phyloP scores from a whole-genome alignment of 2,329 filamentous ascomycete species.

The Arthrobotrys conoides region DNA sequence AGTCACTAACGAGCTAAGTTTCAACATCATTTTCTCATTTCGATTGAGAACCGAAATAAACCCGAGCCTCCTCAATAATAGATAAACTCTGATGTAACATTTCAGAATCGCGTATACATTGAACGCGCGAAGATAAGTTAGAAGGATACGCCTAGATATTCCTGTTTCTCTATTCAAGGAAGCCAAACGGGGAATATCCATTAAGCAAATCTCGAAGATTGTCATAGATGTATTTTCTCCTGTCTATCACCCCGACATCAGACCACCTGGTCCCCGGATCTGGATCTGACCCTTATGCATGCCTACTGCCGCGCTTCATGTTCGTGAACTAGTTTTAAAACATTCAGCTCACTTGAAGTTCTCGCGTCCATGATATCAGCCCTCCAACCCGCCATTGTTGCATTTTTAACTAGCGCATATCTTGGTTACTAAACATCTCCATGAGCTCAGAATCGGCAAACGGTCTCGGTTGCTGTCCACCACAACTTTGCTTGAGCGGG shows the following conservation, averaged over 20 bases:
- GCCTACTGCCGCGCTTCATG: neutral
- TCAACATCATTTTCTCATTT: neutral
- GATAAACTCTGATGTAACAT: constrained; percentile 17
- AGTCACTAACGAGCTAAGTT: too few relatives aligned
- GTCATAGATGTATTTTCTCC: neutral
- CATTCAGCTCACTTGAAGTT: neutral
- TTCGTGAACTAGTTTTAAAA: neutral
- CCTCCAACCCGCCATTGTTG: neutral
- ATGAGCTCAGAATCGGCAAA: constrained; percentile 18
- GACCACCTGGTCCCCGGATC: constrained; percentile 5
- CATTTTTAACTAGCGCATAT: constrained; percentile 20
- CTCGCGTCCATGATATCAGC: neutral
- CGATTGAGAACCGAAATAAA: neutral
- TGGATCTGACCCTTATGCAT: neutral
- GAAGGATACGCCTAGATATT: neutral
- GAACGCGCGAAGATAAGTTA: too few relatives aligned
- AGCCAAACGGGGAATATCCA: constrained; percentile 6
- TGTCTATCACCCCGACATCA: constrained; percentile 7
- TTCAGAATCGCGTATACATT: constrained; percentile 2
- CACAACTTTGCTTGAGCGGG: neutral
- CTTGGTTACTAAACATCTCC: neutral
- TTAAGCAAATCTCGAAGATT: neutral
- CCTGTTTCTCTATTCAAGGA: neutral
- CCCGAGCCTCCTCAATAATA: neutral
- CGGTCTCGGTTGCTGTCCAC: constrained; percentile 35